Evolutionary conservation across 83 land plant species (phyloP), one percentile per base, ranked within the genome.

Genomic region (Isoetes engelmannii): DNA sequence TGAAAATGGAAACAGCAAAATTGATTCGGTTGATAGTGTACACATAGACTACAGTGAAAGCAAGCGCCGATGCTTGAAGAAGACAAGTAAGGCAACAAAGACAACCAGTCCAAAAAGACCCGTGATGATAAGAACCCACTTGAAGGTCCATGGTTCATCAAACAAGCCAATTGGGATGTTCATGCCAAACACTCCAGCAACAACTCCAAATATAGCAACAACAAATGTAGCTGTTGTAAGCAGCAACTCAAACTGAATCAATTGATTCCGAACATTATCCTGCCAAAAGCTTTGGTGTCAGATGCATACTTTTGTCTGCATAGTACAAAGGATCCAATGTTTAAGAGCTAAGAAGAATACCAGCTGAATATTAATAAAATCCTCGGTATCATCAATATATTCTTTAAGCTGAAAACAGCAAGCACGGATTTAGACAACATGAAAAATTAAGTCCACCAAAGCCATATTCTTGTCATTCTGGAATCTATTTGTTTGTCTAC

Each of bases 381-480:
- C 96, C 71, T 90, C 96, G 9, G 92, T 90, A 75, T 90, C 96
- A 57, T 90, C 96, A 53, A 90, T 90, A 60, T 90, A 90, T 55
- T 90, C 96, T 80, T 90, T 90, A 78, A 90, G 77, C 95, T 89
- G 81, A 47, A 76, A 75, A 72, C 73, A 42, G 61, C 41, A 64
- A 44, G 42, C 68, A 9, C 13, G 9, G n/a, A 21, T 37, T 21
- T 12, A 37, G 19, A 59, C 62, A 59, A 20, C 18, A 59, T 42
- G 62, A 12, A 18, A 12, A 12, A 8, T 58, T 28, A 28, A 28
- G 37, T 28, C 37, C 2, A 28, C 37, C 37, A 28, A 28, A 28
- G 37, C 37, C 37, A 28, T 28, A 28, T 28, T 28, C 2, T 28
- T 28, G 37, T 28, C 37, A 28, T 28, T 28, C 37, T 28, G 37